A percentile compares a stretch with the other conserved stretches of the same genome.
Conservation (phyloP, 805 yeast species). For the Saccharomycopsis capsularis region DNA sequence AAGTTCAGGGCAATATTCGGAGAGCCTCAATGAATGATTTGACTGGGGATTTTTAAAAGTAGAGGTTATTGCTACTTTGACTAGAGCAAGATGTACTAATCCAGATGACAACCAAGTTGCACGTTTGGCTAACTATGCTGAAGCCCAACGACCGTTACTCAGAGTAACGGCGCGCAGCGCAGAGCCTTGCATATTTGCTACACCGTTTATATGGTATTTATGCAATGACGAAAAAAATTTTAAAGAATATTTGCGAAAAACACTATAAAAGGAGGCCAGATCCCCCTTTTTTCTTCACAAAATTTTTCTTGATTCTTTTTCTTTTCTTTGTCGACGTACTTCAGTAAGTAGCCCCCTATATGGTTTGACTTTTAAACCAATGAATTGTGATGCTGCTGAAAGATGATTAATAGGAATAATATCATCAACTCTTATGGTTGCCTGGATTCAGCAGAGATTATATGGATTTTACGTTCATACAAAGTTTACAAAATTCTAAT, state of each 20-base stretch:
- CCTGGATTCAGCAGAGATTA: background rate
- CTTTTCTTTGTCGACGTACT: constrained; percentile 88
- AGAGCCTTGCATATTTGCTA: too few relatives aligned
- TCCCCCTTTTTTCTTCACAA: background rate
- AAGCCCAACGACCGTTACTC: too few relatives aligned
- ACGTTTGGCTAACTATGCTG: too few relatives aligned
- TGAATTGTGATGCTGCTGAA: too few relatives aligned
- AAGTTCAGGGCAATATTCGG: too few relatives aligned
- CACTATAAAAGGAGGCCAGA: background rate
- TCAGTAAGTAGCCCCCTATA: constrained; percentile 49
- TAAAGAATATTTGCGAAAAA: background rate
- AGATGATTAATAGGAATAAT: background rate
- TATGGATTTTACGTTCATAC: background rate
- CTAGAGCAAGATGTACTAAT: too few relatives aligned
- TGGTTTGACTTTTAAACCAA: constrained; percentile 10
- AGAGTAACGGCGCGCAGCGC: too few relatives aligned
- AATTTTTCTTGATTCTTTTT: constrained; percentile 2
- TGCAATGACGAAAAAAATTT: background rate
- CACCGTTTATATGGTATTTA: background rate
- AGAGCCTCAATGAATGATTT: too few relatives aligned
- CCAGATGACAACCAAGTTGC: too few relatives aligned
- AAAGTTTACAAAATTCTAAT: constrained; percentile 32
- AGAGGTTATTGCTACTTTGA: too few relatives aligned
- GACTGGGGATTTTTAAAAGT: too few relatives aligned
- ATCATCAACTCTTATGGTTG: too few relatives aligned